These are phyloP conservation scores for Endotrypanum monterogeii DNA, from an alignment of 208 protist genomes.

Conservation along the genomic window DNA sequence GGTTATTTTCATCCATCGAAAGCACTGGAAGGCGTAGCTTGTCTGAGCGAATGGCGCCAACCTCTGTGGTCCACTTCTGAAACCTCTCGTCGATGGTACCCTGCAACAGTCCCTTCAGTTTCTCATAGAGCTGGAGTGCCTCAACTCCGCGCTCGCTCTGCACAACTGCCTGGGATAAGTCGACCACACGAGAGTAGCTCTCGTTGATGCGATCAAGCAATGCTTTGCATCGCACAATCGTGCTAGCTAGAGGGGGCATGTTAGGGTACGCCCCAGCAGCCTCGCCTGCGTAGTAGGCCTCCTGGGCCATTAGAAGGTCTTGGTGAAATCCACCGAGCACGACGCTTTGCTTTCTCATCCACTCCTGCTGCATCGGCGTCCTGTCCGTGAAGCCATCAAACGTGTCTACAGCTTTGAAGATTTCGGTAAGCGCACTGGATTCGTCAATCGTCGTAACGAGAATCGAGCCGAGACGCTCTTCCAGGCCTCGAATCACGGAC, in stretches of 20 bases:
- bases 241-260: slow-evolving; percentile 92
- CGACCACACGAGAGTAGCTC: slow-evolving; percentile 78
- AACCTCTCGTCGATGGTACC: slow-evolving; percentile 85
- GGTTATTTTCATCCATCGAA: slow-evolving; percentile 46
- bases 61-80: slow-evolving; percentile 88
- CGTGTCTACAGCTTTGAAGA: slow-evolving; percentile 96
- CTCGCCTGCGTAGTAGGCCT: slow-evolving; percentile 92
- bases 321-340: slow-evolving; percentile 83
- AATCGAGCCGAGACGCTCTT: slow-evolving; percentile 93
- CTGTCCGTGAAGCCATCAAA: slow-evolving; percentile 96
- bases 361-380: slow-evolving; percentile 93
- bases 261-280: slow-evolving; percentile 84
- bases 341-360: slow-evolving; percentile 92
- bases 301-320: slow-evolving; percentile 90
- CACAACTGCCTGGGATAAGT: slow-evolving; percentile 78
- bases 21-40: slow-evolving; percentile 96
- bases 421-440: slow-evolving; percentile 88
- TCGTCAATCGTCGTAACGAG: slow-evolving; percentile 95
- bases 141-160: slow-evolving; percentile 85
- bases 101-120: slow-evolving; percentile 64
- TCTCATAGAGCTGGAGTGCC: slow-evolving; percentile 80
- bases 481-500: slow-evolving; percentile 84
- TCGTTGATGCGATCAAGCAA: slow-evolving; percentile 95
- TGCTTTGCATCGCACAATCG: slow-evolving; percentile 91
- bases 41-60: slow-evolving; percentile 88